Evolutionary conservation across 2,329 filamentous ascomycete species (phyloP), one percentile per base, ranked within the genome.

Genomic region (Raffaelea deltoideospora): DNA sequence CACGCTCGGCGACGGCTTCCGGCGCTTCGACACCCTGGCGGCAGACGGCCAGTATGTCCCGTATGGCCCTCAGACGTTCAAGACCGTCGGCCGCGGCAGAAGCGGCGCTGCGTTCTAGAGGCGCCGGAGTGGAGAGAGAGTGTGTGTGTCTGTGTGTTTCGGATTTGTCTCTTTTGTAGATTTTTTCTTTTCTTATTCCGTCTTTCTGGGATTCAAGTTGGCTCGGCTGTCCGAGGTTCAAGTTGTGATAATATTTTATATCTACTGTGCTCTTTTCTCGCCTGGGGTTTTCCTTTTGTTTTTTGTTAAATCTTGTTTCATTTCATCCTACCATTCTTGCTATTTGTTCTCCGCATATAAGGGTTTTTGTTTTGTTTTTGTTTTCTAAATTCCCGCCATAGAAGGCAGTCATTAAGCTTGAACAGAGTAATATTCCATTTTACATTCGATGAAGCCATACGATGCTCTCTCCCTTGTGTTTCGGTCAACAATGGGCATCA

Each of bases 21-120:
- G 61, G 40, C 57, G 70, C 28, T 75, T 75, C 39, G 71, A 76
- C 42, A 62, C 62, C 2, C 59, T 73, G 54, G 61, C 62, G 15
- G 48, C 49, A 1, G 60, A 72, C 41, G 68, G 68, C 1, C 51
- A 59, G 37, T 72, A 63, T 48, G 58, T 61, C 41, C 61, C 53
- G 34, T 69, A 53, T 31, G 34, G 33, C 11, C n/a, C n/a, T n/a
- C 22, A 32, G 24, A 41, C 43, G 13, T 53, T 65, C 45, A 70
- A 69, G 54, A 72, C 69, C 14, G 56, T 72, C 31, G 69, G 70
- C 13, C 58, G 60, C 40, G 53, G 61, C 23, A 58, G 51, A 3
- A 53, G 51, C 15, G 64, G 63, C 0, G 48, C 49, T 19, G 53
- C 56, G 4, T 60, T 46, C 19, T 55, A 36, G 20, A n/a, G n/a